phyloP scores from a whole-genome alignment of 331 rosid genomes.

The Acacia concinna region DNA sequence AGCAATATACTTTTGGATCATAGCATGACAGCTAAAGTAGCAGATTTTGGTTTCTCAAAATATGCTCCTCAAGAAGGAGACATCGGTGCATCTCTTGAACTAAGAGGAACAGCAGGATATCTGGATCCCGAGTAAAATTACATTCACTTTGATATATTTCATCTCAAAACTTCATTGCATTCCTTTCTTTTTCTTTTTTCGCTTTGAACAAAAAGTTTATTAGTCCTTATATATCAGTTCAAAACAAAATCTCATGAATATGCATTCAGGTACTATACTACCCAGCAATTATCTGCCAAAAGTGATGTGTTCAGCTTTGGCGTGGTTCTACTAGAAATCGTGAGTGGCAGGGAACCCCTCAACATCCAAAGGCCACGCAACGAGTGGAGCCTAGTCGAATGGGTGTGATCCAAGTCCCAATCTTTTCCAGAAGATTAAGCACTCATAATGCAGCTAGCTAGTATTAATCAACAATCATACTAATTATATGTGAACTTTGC shows the following conservation, averaged over 20 bases:
- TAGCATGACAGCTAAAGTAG: slow-evolving; percentile 92
- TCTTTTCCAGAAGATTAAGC: neutral
- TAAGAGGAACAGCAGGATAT: slow-evolving; percentile 92
- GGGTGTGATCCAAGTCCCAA: slow-evolving; percentile 52
- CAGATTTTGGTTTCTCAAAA: slow-evolving; percentile 93
- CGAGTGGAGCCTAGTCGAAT: slow-evolving; percentile 92
- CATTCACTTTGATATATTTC: slow-evolving; percentile 7
- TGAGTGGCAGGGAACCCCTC: slow-evolving; percentile 83
- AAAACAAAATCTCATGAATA: neutral
- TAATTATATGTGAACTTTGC: neutral
- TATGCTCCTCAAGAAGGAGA: slow-evolving; percentile 96
- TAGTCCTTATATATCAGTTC: neutral
- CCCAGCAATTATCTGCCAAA: slow-evolving; percentile 1
- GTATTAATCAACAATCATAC: neutral
- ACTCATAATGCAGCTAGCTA: neutral
- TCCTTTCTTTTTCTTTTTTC: neutral
- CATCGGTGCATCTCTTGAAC: slow-evolving; percentile 78
- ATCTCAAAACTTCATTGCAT: neutral
- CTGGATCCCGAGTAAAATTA: slow-evolving; percentile 89
- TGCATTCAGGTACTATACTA: neutral
- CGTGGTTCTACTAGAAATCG: slow-evolving; percentile 80
- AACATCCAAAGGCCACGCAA: slow-evolving; percentile 68
- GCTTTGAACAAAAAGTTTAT: neutral
- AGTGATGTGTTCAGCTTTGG: slow-evolving; percentile 81
- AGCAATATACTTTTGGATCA: slow-evolving; percentile 92